Evolutionary conservation across 163 green algal species (phyloP), one percentile per base, ranked within the genome.

Genomic region (Coccomyxa subellipsoidea): DNA sequence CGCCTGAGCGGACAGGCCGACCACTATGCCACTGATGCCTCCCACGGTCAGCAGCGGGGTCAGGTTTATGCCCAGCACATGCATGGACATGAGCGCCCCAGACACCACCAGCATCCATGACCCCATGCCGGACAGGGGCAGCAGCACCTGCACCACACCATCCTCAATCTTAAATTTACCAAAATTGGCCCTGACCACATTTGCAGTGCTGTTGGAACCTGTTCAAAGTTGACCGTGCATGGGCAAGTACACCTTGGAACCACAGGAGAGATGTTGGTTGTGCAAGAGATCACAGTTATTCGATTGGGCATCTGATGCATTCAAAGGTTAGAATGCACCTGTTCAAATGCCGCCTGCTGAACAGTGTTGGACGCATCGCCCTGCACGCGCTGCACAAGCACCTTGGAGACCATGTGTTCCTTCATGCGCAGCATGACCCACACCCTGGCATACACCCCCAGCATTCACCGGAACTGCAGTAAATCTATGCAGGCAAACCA

Each of bases 1-100:
- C 32, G 81, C 81, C 59, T 90, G 86, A 7, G 86, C 81, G 9
- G 77, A 81, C 71, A 81, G 85, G 83, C 72, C 84, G 29, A 73
- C 66, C 66, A 73, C 66, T 35, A 73, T 73, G 4, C 66, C 66
- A 34, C 66, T 73, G 66, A 73, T 73, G 8, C 66, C 66, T 73
- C 66, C 66, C 32, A 90, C 83, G 34, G 86, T 83, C 54, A 90
- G 82, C 29, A 90, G 53, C 27, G 86, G 86, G 31, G 84, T 73
- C 29, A 90, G 77, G 35, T 90, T 87, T 34, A 90, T 82, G 71
- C 84, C 83, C 69, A 87, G 54, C 38, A 90, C 78, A 66, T 86
- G 80, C 34, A 86, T 40, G 23, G 66, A 25, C 54, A 82, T 79
- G 29, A 90, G 38, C 5, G 29, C 38, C 0, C 84, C 84, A 32